These are phyloP conservation scores for Globisporangium solare DNA, from an alignment of 352 stramenopile species.

Conservation along the genomic window DNA sequence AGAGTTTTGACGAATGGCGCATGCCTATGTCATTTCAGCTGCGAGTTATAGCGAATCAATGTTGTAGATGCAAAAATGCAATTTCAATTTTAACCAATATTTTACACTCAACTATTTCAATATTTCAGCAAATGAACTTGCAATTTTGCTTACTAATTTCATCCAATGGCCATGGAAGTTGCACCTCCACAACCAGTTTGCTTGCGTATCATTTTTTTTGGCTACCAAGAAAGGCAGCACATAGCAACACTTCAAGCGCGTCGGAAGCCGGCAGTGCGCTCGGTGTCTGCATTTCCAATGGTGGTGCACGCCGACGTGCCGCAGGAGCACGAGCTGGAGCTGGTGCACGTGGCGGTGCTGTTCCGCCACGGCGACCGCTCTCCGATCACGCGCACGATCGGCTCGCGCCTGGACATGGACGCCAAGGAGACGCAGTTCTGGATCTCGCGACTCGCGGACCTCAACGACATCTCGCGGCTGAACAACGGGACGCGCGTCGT, in stretches of 20 bases:
- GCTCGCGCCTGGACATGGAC: constrained; percentile 37
- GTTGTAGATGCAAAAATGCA: no score
- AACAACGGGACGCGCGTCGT: constrained; percentile 42
- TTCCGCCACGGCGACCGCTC: constrained; percentile 79
- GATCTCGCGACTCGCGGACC: constrained; percentile 41
- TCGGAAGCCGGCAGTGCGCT: neutral
- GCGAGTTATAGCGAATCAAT: no score
- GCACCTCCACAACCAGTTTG: neutral
- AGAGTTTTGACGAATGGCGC: no score
- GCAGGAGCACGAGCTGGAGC: constrained; percentile 19
- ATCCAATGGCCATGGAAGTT: no score
- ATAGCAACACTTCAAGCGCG: no score
- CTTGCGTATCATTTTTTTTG: constrained; percentile 9
- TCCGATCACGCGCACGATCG: constrained; percentile 58
- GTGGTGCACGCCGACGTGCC: neutral
- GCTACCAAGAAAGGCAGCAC: no score
- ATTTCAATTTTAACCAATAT: no score
- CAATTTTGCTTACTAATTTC: no score
- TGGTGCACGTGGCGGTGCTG: constrained; percentile 64
- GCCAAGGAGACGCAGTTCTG: constrained; percentile 52
- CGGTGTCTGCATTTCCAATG: no score
- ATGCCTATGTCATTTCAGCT: no score
- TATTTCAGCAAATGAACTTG: no score
- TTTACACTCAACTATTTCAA: no score
- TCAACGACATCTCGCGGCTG: constrained; percentile 38